Base-by-base conservation (phyloP, 257 asterid genomes). In the Solanum infundibuliforme region DNA sequence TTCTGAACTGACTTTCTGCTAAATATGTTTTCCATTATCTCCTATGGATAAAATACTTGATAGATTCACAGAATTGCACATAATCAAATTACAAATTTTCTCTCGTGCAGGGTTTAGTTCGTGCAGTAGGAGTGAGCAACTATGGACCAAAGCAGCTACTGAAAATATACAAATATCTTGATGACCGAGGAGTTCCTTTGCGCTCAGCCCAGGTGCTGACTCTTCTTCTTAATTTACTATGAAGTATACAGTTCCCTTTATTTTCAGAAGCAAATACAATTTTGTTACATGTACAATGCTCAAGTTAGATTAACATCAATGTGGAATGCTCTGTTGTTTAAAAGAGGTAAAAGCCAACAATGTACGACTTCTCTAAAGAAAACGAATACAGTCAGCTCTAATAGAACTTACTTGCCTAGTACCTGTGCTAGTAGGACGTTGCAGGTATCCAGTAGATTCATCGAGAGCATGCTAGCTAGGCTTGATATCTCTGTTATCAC, bases 91-190 rank as follows among this genome's bases (percentile, higher is more conserved):
- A 38, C 20, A 29, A 39, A 0, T 1, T 39, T 39, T 8, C 43
- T 46, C 68, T 8, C 4, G 20, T 87, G 60, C 93, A 97, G 98
- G 98, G 98, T 83, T 92, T 97, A 89, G 99, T 97, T 62, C 91
- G 92, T 60, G 99, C 98, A 73, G 98, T 97, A 84, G 98, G 98
- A 12, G 98, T 97, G 88, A 97, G 99, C 95, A 97, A 97, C 87
- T 97, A 97, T 31, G 98, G 99, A 27, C 99, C 99, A 86, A 93
- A 94, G 87, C 99, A 97, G 91, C 96, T 97, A 35, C 83, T 95
- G 72, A 97, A 97, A 90, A 89, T 97, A 86, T 89, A 97, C 34
- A 92, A 92, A 85, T 95, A 97, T 92, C 98, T 97, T 75, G 87
- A 90, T 65, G 93, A 94, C 84, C 94, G 98, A 69, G 98, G 98